Base-by-base conservation (phyloP, 805 yeast species). In the Nakazawaea wickerhamii region DNA sequence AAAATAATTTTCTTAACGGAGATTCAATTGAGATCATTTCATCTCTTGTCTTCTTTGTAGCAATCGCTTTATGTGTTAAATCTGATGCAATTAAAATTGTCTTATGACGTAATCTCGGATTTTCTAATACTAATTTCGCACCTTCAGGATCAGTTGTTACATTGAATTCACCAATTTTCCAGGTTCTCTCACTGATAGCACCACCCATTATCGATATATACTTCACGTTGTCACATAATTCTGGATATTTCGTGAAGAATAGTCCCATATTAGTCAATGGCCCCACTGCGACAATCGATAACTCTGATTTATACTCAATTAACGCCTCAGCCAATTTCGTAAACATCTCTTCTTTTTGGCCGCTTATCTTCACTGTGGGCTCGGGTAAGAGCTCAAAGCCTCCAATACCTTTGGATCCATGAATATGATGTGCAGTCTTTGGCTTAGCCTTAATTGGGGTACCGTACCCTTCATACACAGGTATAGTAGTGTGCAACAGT, bases 131-230 rank as follows among this genome's bases (percentile, higher is more conserved):
- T 11, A 59, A 54, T 19, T 73, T 60, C 0, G 95, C 86, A 5
- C 95, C 95, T 33, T 71, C 69, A 1, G 95, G 87, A 58, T 88
- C 96, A 38, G 77, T 68, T 64, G 73, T 70, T 25, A 84, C 68
- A 59, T 88, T 88, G 66, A 84, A 87, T 57, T 88, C 95, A 4
- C 91, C 79, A 5, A 39, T 39, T 8, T 50, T 44, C 46, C 41
- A 36, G 8, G 44, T 44, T 18, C 38, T 27, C 13, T 43, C 42
- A 33, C 30, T 28, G 43, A 75, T 55, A 0, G 73, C 75, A 2
- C 95, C 95, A 11, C 95, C 95, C 95, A 88, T 86, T 17, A 84
- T 71, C 10, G 84, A 68, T 14, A 88, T 58, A 40, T 61, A 70
- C 40, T 69, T 70, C 40, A 88, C 66, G 40, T 71, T 66, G 2